phyloP scores from a whole-genome alignment of 805 yeast genomes.

The Scheffersomyces stipitis region DNA sequence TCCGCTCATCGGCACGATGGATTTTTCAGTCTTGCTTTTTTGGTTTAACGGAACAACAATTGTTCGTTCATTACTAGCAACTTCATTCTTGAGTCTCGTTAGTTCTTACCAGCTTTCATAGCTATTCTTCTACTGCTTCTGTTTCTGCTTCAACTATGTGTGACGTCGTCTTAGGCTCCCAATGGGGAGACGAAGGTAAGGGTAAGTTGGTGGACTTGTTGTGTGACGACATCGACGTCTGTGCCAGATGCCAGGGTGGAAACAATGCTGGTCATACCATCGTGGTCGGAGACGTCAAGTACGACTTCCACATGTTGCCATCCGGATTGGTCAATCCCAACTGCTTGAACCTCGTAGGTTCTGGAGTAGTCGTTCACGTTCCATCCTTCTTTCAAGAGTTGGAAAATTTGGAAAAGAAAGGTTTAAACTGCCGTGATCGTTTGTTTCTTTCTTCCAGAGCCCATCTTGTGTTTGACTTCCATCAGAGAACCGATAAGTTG shows the following conservation, averaged over 20 bases:
- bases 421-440: slow-evolving; percentile 71
- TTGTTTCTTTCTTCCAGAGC: slow-evolving; percentile 90
- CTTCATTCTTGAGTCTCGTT: slow-evolving; percentile 12
- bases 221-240: slow-evolving; percentile 93
- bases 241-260: slow-evolving; percentile 99
- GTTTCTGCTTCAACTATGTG: too few relatives aligned
- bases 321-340: slow-evolving; percentile 95
- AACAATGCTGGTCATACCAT: slow-evolving; percentile 99
- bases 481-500: slow-evolving; percentile 93
- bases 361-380: slow-evolving; percentile 94
- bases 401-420: slow-evolving; percentile 76
- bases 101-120: too few relatives aligned
- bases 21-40: too few relatives aligned
- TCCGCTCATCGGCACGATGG: too few relatives aligned
- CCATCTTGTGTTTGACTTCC: slow-evolving; percentile 96
- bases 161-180: slow-evolving; percentile 95
- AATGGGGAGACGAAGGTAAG: slow-evolving; percentile 99
- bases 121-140: too few relatives aligned
- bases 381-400: slow-evolving; percentile 92
- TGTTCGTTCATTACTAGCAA: slow-evolving; percentile 26
- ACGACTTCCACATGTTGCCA: slow-evolving; percentile 98
- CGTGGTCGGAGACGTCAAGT: slow-evolving; percentile 83
- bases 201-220: slow-evolving; percentile 95
- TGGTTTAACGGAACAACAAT: too few relatives aligned
- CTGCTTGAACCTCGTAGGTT: slow-evolving; percentile 86